Conservation (phyloP, 1,284 basidiomycete genomes). For the Bondarzewia mesenterica region DNA sequence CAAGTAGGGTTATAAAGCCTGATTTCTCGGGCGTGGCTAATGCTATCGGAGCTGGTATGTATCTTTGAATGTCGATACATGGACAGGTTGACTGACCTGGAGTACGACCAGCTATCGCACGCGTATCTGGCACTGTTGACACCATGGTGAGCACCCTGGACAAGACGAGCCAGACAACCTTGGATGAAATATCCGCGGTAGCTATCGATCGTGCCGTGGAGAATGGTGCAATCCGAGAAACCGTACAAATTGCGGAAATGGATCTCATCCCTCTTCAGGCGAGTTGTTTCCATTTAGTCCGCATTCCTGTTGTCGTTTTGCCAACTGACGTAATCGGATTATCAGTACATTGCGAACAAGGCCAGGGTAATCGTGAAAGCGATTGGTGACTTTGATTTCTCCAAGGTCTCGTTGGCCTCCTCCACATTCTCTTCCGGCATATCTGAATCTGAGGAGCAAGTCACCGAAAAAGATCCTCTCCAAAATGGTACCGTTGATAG, state of each 20-base stretch:
- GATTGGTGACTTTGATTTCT: slow-evolving; percentile 30
- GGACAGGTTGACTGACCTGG: no score
- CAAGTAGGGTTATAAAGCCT: slow-evolving; percentile 39
- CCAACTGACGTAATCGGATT: background rate
- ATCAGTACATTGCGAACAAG: slow-evolving; percentile 45
- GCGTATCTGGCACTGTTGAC: background rate
- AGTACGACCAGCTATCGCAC: background rate
- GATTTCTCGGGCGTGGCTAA: slow-evolving; percentile 46
- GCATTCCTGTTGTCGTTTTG: background rate
- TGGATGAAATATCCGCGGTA: background rate
- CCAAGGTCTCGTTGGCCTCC: background rate
- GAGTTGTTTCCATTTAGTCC: background rate
- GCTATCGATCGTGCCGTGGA: background rate
- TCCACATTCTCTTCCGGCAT: no score
- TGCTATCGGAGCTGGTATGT: slow-evolving; percentile 42
- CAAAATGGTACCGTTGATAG: background rate
- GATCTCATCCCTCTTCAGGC: background rate
- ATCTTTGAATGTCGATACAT: background rate
- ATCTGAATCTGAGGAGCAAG: no score
- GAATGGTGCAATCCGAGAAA: background rate
- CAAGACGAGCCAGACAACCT: background rate
- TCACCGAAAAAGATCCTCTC: background rate
- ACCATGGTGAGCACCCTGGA: background rate
- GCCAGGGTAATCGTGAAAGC: slow-evolving; percentile 38
- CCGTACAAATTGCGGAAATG: background rate